Evolutionary conservation across 163 green algal genomes (phyloP).

Genomic region (Coccomyxa subellipsoidea): DNA sequence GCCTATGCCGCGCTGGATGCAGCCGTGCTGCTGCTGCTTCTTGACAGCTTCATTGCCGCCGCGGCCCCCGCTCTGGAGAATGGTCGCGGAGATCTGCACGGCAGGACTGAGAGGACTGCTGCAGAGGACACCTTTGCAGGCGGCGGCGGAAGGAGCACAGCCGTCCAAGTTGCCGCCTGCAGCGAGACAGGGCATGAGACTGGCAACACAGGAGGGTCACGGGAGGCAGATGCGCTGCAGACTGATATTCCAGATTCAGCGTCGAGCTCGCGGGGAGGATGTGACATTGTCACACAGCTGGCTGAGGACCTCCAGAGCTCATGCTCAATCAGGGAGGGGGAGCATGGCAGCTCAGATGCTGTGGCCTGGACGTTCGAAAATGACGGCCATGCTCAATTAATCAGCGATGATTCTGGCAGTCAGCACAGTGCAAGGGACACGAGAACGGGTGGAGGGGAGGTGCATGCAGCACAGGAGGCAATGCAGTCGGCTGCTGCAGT

Average conservation of each 20-base stretch:
- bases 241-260: not conserved
- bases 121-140: not conserved
- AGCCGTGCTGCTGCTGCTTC: conserved; percentile 41
- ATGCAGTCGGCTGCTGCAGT: not conserved
- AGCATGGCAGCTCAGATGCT: not conserved
- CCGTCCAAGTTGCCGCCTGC: not conserved
- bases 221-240: no score
- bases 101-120: not conserved
- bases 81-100: no score
- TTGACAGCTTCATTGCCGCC: conserved; percentile 23
- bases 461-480: not conserved
- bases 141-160: not conserved
- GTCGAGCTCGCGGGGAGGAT: not conserved
- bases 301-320: not conserved
- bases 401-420: not conserved
- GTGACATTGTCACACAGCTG: not conserved
- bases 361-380: no score
- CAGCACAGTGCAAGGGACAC: not conserved
- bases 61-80: no score
- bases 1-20: conserved; percentile 66
- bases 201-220: not conserved
- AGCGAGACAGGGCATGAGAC: not conserved
- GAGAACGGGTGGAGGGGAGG: not conserved
- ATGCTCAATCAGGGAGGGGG: not conserved
- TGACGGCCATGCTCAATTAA: no score